These are phyloP conservation scores for Brassica nigra DNA, from an alignment of 345 rosid species.

Conservation along the genomic window DNA sequence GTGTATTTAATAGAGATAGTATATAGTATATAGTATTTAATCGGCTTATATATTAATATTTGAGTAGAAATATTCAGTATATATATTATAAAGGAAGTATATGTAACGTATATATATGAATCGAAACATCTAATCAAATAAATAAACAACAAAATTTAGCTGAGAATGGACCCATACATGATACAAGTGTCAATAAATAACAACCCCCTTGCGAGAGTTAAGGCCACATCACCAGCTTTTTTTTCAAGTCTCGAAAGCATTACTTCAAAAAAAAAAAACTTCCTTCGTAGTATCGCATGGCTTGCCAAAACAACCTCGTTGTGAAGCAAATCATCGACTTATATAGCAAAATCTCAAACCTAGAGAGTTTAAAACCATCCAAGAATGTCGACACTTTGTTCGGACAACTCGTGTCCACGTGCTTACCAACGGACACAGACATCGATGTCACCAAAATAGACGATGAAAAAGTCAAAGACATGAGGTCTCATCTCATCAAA, in stretches of 20 bases:
- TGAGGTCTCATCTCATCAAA: slow-evolving; percentile 70
- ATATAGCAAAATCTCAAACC: slow-evolving; percentile 70
- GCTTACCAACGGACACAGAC: slow-evolving; percentile 69
- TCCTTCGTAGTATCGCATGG: slow-evolving; percentile 78
- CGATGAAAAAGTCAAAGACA: slow-evolving; percentile 54
- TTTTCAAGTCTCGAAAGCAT: slow-evolving; percentile 18
- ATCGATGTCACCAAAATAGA: slow-evolving; percentile 69
- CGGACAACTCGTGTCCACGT: slow-evolving; percentile 74
- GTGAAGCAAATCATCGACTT: slow-evolving; percentile 57
- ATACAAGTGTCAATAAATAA: slow-evolving; percentile 24
- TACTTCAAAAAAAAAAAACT: not conserved
- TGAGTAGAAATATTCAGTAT: not conserved
- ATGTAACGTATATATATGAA: slow-evolving; percentile 5
- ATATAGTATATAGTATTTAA: not conserved
- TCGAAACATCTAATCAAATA: slow-evolving; percentile 18
- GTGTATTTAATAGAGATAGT: not conserved
- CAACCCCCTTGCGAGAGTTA: slow-evolving; percentile 8
- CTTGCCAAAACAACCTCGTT: slow-evolving; percentile 57
- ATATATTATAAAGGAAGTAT: not conserved
- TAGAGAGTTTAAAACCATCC: slow-evolving; percentile 76
- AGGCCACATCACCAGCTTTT: slow-evolving; percentile 19
- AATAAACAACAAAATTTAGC: slow-evolving; percentile 3
- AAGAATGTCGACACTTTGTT: slow-evolving; percentile 87
- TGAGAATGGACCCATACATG: not conserved
- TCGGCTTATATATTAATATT: not conserved